These are phyloP conservation scores for Aaosphaeria pasadenensis DNA, from an alignment of 2,329 filamentous ascomycete species.

Conservation along the genomic window DNA sequence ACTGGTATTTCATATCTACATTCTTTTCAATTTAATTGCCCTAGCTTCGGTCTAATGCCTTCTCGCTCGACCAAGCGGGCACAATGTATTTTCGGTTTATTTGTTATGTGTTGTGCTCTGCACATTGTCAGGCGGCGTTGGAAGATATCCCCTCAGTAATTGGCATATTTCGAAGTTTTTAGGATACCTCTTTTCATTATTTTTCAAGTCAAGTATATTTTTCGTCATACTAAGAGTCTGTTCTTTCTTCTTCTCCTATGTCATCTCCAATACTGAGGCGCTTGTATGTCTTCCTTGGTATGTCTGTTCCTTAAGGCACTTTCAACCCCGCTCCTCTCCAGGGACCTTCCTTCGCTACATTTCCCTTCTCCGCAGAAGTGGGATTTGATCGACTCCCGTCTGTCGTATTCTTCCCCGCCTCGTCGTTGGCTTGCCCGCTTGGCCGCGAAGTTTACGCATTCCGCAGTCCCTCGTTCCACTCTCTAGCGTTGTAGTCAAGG, in stretches of 20 bases:
- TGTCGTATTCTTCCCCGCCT: constrained; percentile 29
- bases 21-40: constrained; percentile 12
- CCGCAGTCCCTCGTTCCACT: no score
- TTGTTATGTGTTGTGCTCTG: constrained; percentile 35
- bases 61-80: background rate
- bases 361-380: background rate
- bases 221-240: constrained; percentile 5
- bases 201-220: constrained; percentile 5
- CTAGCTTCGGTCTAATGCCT: constrained; percentile 4
- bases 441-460: constrained; percentile 16
- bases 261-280: constrained; percentile 1
- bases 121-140: constrained; percentile 29
- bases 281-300: constrained; percentile 38
- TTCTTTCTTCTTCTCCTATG: constrained; percentile 3
- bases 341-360: constrained; percentile 1
- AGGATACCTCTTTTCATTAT: constrained; percentile 4
- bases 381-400: constrained; percentile 4
- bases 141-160: constrained; percentile 33
- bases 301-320: constrained; percentile 41
- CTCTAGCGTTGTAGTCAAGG: no score
- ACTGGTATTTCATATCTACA: constrained; percentile 36
- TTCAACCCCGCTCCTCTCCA: constrained; percentile 45
- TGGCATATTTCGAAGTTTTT: constrained; percentile 21
- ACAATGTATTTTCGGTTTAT: constrained; percentile 34
- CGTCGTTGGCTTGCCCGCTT: constrained; percentile 37